phyloP scores from a whole-genome alignment of 78 protist species.

The Dictyostelium brefeldianum region DNA sequence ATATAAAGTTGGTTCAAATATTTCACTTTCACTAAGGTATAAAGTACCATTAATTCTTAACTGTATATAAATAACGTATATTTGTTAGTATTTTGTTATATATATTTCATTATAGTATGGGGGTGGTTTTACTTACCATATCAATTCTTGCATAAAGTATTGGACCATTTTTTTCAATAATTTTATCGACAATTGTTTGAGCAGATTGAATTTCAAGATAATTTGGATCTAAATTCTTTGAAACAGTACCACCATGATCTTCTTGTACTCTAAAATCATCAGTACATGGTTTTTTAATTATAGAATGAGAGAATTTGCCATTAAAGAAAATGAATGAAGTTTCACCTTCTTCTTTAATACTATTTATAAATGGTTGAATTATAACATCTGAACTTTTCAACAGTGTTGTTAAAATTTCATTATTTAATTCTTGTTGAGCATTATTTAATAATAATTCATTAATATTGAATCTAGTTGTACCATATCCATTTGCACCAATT shows the following conservation, averaged over 20 bases:
- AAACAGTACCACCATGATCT: slow-evolving; percentile 47
- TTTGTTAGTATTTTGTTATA: background rate
- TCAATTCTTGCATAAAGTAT: slow-evolving; percentile 69
- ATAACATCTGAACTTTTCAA: background rate
- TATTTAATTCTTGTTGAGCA: background rate
- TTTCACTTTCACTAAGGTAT: slow-evolving; percentile 54
- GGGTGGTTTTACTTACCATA: too few species aligned
- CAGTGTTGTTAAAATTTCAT: background rate
- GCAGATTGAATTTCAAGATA: slow-evolving; percentile 32
- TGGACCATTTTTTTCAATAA: slow-evolving; percentile 10
- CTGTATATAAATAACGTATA: background rate
- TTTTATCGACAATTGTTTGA: slow-evolving; percentile 31
- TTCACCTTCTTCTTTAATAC: slow-evolving; percentile 41
- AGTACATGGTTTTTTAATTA: slow-evolving; percentile 32
- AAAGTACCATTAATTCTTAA: slow-evolving; percentile 45
- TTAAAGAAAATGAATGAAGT: slow-evolving; percentile 58
- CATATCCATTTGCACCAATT: slow-evolving; percentile 70
- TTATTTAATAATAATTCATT: background rate
- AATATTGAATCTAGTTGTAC: slow-evolving; percentile 32
- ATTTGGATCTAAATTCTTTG: slow-evolving; percentile 1
- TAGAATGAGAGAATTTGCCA: slow-evolving; percentile 58
- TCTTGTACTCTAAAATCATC: slow-evolving; percentile 75
- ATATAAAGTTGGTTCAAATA: slow-evolving; percentile 77
- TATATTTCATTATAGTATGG: too few species aligned
- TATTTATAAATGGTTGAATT: slow-evolving; percentile 46